phyloP scores from a whole-genome alignment of 148 eudicot species.

The Rhododendron ovatum region DNA sequence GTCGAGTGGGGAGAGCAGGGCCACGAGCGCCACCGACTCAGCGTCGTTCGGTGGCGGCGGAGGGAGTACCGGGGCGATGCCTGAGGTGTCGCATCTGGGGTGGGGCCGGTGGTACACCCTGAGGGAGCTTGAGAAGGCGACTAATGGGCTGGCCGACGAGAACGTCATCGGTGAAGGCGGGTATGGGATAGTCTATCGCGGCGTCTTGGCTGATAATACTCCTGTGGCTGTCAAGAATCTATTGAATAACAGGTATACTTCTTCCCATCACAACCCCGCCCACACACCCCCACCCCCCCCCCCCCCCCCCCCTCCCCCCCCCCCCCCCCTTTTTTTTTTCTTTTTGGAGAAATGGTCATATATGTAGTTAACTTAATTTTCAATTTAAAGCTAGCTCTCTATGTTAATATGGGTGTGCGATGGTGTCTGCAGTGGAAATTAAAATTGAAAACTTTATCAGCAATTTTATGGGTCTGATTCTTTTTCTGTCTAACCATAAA shows the following conservation, averaged over 20 bases:
- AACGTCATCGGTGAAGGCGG: slow-evolving; percentile 99
- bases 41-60: slow-evolving; percentile 44
- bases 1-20: slow-evolving; percentile 83
- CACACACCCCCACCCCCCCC: too few relatives aligned
- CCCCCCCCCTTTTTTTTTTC: too few relatives aligned
- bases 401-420: too few relatives aligned
- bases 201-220: slow-evolving; percentile 69
- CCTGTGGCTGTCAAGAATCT: slow-evolving; percentile 79
- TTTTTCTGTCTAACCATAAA: slow-evolving; percentile 26
- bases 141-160: slow-evolving; percentile 64
- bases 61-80: slow-evolving; percentile 32
- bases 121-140: slow-evolving; percentile 81
- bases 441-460: not conserved
- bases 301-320: too few relatives aligned
- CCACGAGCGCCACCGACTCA: slow-evolving; percentile 38
- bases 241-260: slow-evolving; percentile 66
- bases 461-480: not conserved
- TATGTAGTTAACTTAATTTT: not conserved
- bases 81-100: slow-evolving; percentile 89
- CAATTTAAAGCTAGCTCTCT: not conserved
- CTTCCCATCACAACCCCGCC: too few relatives aligned
- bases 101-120: slow-evolving; percentile 98
- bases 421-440: not conserved
- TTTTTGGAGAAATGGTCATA: too few relatives aligned
- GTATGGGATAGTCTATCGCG: slow-evolving; percentile 88